Base-by-base conservation (phyloP, 176 grass and related monocot genomes). In the Secale cereale region DNA sequence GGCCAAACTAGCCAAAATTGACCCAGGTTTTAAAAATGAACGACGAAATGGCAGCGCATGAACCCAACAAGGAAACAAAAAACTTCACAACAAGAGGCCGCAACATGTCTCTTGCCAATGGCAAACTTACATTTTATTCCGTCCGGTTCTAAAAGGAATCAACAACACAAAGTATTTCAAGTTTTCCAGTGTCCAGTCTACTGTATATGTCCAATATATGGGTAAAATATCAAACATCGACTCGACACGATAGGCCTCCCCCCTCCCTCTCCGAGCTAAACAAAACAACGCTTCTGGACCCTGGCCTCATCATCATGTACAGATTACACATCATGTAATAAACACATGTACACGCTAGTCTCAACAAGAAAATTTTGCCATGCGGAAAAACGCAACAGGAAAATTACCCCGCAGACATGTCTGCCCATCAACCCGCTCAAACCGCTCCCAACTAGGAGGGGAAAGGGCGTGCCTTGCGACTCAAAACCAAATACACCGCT, bases 281-380 rank as follows among this genome's bases (percentile, higher is more conserved):
- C 74, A 65, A 88, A 81, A 80, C 63, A 64, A 62, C 14, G 22
- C 80, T 71, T 81, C 69, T 71, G 76, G 76, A 84, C 69, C 45
- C 67, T 16, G 22, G 37, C 62, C 61, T 77, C 85, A 52, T 76
- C 81, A 87, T 80, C 76, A 87, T 91, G 77, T 91, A 91, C 89
- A 91, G 10, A 91, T 91, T 91, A 85, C 77, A 91, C 77, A 84
- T 76, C 89, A 87, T 78, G 79, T 90, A 78, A 78, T 45, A 73
- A 82, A 82, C 83, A 86, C 88, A 86, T 90, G 76, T 88, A 88
- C 82, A 88, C 69, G 82, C 69, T 65, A 72, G 71, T 88, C 89
- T 88, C 54, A 10, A 80, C 70, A 81, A 50, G 33, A 77, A 88
- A 88, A 65, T 72, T 81, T 72, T 81, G 68, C 56, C 69, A 82